Conservation (phyloP, 1,284 basidiomycete species). For the Ganoderma lucidum region DNA sequence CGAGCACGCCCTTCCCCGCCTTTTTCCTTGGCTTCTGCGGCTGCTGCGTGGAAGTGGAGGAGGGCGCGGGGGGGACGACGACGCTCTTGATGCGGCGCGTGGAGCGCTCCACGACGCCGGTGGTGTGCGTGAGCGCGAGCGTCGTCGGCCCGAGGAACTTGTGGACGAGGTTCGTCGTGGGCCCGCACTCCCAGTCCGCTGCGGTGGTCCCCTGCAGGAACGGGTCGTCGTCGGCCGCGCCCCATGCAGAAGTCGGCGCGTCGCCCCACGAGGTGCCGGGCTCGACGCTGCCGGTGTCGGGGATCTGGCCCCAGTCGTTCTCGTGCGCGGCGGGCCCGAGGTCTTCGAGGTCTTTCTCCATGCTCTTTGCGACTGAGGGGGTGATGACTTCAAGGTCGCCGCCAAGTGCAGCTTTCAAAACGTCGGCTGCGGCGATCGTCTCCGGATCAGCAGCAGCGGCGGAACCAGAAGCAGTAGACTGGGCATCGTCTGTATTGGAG, state of each 20-base stretch:
- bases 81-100: conserved; percentile 53
- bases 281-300: conserved; percentile 10
- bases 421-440: conserved; percentile 6
- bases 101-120: conserved; percentile 60
- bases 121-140: conserved; percentile 55
- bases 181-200: conserved; percentile 34
- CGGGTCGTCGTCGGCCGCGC: background rate
- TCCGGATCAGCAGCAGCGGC: background rate
- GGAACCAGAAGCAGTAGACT: background rate
- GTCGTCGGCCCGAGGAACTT: conserved; percentile 53
- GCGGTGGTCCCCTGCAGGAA: conserved; percentile 5
- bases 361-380: conserved; percentile 26
- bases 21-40: conserved; percentile 30
- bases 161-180: conserved; percentile 41
- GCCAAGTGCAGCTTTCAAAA: conserved; percentile 29
- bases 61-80: conserved; percentile 35
- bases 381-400: conserved; percentile 34
- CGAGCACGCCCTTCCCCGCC: conserved; percentile 11
- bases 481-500: background rate
- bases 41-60: conserved; percentile 10
- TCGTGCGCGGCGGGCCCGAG: conserved; percentile 25
- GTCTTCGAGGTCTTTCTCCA: conserved; percentile 31
- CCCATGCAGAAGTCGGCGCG: background rate
- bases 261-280: background rate
- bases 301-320: conserved; percentile 17